Evolutionary conservation across 768 basidiomycete genomes (phyloP).

Genomic region (Calocybe gangraenosa): DNA sequence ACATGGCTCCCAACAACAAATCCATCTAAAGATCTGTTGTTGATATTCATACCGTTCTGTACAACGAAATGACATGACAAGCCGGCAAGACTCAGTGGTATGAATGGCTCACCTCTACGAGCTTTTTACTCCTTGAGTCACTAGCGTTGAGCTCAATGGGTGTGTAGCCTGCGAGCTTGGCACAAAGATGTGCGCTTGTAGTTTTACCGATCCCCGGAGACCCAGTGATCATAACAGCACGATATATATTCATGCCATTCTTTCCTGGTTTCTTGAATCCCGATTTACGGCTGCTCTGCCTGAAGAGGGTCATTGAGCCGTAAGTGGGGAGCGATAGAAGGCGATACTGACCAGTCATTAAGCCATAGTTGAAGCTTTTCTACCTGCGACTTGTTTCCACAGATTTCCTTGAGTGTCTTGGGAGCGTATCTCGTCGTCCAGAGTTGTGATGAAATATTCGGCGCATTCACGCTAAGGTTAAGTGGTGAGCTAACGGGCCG

Average conservation of each 20-base stretch:
- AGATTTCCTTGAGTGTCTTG: conserved; percentile 80
- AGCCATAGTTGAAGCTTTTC: conserved; percentile 90
- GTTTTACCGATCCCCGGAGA: conserved; percentile 98
- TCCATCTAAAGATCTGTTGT: conserved; percentile 84
- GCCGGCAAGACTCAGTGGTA: neutral
- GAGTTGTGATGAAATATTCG: conserved; percentile 59
- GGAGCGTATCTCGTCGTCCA: conserved; percentile 98
- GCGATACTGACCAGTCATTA: conserved; percentile 65
- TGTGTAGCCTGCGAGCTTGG: conserved; percentile 84
- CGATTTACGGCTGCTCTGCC: conserved; percentile 68
- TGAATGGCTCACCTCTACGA: conserved; percentile 72
- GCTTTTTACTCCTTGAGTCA: conserved; percentile 92
- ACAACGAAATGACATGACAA: neutral
- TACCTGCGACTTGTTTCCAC: conserved; percentile 90
- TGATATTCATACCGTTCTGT: conserved; percentile 86
- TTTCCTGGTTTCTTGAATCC: conserved; percentile 95
- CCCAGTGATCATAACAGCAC: conserved; percentile 87
- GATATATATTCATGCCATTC: conserved; percentile 78
- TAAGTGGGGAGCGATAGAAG: neutral
- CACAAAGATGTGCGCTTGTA: conserved; percentile 89
- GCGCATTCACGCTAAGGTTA: conserved; percentile 22
- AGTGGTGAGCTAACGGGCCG: neutral
- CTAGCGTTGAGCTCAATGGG: conserved; percentile 97
- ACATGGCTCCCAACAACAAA: conserved; percentile 66
- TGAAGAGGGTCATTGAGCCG: conserved; percentile 23